phyloP scores from a whole-genome alignment of 2,329 filamentous ascomycete species.

The Dactylella cylindrospora region DNA sequence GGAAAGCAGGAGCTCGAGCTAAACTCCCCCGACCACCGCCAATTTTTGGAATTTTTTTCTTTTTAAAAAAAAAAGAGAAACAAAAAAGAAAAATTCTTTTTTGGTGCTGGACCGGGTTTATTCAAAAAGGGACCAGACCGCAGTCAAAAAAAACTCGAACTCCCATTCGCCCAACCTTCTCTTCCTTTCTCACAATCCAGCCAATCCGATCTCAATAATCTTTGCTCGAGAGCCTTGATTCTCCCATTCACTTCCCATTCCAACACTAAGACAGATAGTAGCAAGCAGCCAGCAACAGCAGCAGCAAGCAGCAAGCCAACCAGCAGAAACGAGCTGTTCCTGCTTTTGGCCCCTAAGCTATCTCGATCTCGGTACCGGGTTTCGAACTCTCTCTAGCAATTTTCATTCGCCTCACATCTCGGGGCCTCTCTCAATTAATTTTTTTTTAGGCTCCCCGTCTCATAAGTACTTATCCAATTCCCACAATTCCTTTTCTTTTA shows the following conservation, averaged over 20 bases:
- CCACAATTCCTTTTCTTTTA: no score
- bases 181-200: constrained; percentile 28
- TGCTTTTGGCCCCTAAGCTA: constrained; percentile 7
- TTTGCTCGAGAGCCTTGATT: no score
- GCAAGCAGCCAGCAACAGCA: constrained; percentile 15
- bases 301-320: background rate
- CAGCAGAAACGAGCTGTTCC: background rate
- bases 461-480: no score
- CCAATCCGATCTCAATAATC: no score
- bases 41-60: constrained; percentile 34
- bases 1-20: constrained; percentile 12
- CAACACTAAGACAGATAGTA: constrained; percentile 33
- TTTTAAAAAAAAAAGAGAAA: no score
- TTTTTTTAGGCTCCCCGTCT: background rate
- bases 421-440: background rate
- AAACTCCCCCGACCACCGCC: constrained; percentile 32
- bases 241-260: constrained; percentile 4
- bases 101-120: no score
- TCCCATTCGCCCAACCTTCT: constrained; percentile 42
- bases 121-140: constrained; percentile 19
- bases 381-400: constrained; percentile 1
- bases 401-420: background rate
- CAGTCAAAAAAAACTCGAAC: constrained; percentile 33
- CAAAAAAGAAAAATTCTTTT: no score
- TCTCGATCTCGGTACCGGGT: constrained; percentile 40